These are phyloP conservation scores for Aspergillus jensenii DNA, from an alignment of 2,329 filamentous ascomycete genomes.

Conservation along the genomic window DNA sequence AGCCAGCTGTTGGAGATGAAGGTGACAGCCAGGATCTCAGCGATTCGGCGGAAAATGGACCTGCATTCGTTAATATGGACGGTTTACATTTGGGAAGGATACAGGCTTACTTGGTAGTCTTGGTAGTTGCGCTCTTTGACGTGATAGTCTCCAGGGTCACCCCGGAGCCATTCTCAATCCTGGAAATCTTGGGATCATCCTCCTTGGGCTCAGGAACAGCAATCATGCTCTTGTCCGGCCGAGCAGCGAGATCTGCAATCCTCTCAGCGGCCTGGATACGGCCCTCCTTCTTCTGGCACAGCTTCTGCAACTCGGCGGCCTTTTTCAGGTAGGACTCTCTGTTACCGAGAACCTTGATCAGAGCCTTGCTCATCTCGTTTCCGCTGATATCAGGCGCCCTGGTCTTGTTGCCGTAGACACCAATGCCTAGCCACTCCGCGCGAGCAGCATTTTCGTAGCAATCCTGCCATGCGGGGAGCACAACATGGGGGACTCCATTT, in stretches of 20 bases:
- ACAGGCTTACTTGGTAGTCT: slow-evolving; percentile 9
- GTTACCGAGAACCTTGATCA: slow-evolving; percentile 25
- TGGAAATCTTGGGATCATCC: slow-evolving; percentile 8
- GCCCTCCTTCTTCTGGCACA: slow-evolving; percentile 22
- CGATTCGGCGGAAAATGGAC: slow-evolving; percentile 9
- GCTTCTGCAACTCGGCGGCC: slow-evolving; percentile 14
- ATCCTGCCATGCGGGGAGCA: slow-evolving; percentile 49
- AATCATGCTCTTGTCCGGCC: slow-evolving; percentile 20
- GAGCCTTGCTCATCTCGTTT: slow-evolving; percentile 26
- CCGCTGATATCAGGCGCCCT: slow-evolving; percentile 33
- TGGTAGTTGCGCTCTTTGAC: background rate
- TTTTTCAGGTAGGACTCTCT: slow-evolving; percentile 17
- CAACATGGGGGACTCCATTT: slow-evolving; percentile 44
- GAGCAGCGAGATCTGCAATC: slow-evolving; percentile 19
- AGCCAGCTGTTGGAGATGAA: slow-evolving; percentile 21
- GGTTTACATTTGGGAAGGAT: too few relatives aligned
- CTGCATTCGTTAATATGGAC: background rate
- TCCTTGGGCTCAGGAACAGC: slow-evolving; percentile 15
- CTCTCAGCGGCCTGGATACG: slow-evolving; percentile 20
- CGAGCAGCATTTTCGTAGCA: slow-evolving; percentile 44
- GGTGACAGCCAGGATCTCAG: slow-evolving; percentile 15
- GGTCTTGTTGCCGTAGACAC: slow-evolving; percentile 37
- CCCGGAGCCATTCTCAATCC: slow-evolving; percentile 14
- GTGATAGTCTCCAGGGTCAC: slow-evolving; percentile 2
- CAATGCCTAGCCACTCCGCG: slow-evolving; percentile 44